Conservation (phyloP, 768 basidiomycete species). For the Hirschioporus abietinus region DNA sequence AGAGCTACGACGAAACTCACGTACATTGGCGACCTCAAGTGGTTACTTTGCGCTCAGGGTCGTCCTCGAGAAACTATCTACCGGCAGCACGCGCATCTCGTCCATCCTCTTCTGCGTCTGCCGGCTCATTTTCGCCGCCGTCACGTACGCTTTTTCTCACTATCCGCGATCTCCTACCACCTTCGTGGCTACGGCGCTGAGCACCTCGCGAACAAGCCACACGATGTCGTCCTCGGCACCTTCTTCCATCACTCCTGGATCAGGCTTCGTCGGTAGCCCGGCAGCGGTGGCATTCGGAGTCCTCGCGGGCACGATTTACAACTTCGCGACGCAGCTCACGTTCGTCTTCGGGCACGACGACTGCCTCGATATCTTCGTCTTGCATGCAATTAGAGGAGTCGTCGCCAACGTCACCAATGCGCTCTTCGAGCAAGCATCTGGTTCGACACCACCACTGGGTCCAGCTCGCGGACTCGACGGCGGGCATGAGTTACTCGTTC, state of each 20-base stretch:
- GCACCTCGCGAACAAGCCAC: slow-evolving; percentile 78
- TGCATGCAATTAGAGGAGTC: slow-evolving; percentile 72
- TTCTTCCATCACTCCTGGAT: slow-evolving; percentile 78
- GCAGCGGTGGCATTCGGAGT: slow-evolving; percentile 86
- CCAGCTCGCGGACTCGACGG: slow-evolving; percentile 71
- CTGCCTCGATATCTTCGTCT: slow-evolving; percentile 87
- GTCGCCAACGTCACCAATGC: slow-evolving; percentile 78
- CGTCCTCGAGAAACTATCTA: slow-evolving; percentile 71
- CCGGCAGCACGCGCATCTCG: slow-evolving; percentile 67
- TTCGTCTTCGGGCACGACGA: slow-evolving; percentile 74
- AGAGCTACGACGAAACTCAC: too few species aligned
- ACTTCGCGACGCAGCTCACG: slow-evolving; percentile 95
- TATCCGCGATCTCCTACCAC: too few species aligned
- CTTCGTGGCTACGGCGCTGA: slow-evolving; percentile 83
- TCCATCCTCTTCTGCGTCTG: slow-evolving; percentile 76
- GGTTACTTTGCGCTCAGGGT: slow-evolving; percentile 82
- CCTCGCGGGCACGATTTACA: slow-evolving; percentile 78
- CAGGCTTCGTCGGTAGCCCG: slow-evolving; percentile 76
- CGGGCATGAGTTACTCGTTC: slow-evolving; percentile 68
- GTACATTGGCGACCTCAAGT: slow-evolving; percentile 84
- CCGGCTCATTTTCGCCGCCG: slow-evolving; percentile 87
- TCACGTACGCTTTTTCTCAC: slow-evolving; percentile 53
- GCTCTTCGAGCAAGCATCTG: slow-evolving; percentile 80
- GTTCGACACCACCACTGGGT: slow-evolving; percentile 76
- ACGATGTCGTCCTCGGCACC: slow-evolving; percentile 57